Evolutionary conservation across 176 grass and related monocot species (phyloP), one percentile per base, ranked within the genome.

Genomic region (Saccharum officinarum): DNA sequence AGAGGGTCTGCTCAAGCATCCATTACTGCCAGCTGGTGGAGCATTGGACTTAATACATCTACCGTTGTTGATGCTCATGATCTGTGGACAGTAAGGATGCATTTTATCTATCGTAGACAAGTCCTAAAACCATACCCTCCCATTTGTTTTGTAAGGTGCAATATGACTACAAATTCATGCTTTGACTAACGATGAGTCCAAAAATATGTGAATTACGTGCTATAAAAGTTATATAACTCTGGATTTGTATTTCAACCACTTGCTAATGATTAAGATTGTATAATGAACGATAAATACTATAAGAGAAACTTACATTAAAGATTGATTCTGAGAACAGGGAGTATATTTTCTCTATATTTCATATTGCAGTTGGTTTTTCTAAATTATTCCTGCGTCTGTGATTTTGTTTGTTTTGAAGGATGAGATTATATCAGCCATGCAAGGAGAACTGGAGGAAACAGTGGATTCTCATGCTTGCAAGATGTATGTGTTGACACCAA

Each of bases 51-150:
- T 64, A 16, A 40, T 31, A 49, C 66, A 45, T 86, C 83, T 26
- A 50, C 80, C 11, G 10, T 82, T 16, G 76, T 68, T 10, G 80
- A 82, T 84, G 86, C 80, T 87, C 92, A 88, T 63, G 71, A 92
- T 82, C 66, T 92, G 23, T 94, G 89, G 87, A 80, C 66, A 63
- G 89, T 92, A 82, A 89, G 71, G 16, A 71, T 70, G 71, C 26
- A 77, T 70, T 85, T 82, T 68, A 30, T 67, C 84, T 50, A 71
- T 82, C 38, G 63, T 73, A 71, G 41, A 70, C 22, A 76, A 77
- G 18, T 16, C 59, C 10, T 52, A 67, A 62, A 26, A 62, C 3
- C 59, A 26, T 62, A 62, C 59, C 42, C 71, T 31, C 13, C 22
- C 5, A 9, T 73, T 49, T 7, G 25, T 73, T 46, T 30, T 30